A percentile compares a stretch with the other conserved stretches of the same genome.
Evolutionary conservation across 345 rosid species (phyloP).

Genomic region (Diplotaxis tenuifolia): DNA sequence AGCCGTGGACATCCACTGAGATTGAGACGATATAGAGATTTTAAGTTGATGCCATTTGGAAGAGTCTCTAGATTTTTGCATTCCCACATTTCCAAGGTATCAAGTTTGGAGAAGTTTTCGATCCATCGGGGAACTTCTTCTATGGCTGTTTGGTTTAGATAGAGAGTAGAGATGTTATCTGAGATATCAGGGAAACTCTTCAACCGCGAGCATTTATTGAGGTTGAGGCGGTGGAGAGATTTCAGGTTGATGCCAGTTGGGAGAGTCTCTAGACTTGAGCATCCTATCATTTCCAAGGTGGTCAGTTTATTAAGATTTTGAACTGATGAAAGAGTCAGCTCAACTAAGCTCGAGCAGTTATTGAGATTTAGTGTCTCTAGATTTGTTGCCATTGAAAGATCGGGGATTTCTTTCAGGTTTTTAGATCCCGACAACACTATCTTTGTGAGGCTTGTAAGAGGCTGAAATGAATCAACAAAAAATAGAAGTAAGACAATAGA

Average conservation of each 20-base stretch:
- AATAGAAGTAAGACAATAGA: background rate
- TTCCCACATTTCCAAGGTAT: slow-evolving; percentile 4
- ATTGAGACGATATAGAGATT: slow-evolving; percentile 16
- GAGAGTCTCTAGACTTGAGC: slow-evolving; percentile 18
- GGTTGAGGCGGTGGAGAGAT: slow-evolving; percentile 18
- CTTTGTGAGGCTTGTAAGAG: slow-evolving; percentile 3
- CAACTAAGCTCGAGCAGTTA: slow-evolving; percentile 17
- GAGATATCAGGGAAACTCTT: slow-evolving; percentile 27
- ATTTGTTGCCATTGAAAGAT: slow-evolving; percentile 19
- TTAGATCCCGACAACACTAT: background rate
- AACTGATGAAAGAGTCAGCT: slow-evolving; percentile 6
- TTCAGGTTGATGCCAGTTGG: slow-evolving; percentile 1
- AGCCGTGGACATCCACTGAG: slow-evolving; percentile 24
- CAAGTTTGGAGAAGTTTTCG: background rate
- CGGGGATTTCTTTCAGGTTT: slow-evolving; percentile 13
- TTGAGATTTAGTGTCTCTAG: slow-evolving; percentile 7
- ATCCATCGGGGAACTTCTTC: slow-evolving; percentile 23
- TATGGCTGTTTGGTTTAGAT: slow-evolving; percentile 10
- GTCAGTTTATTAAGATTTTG: slow-evolving; percentile 19
- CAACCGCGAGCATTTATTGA: slow-evolving; percentile 21
- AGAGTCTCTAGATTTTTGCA: slow-evolving; percentile 15
- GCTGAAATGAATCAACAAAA: background rate
- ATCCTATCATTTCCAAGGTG: background rate
- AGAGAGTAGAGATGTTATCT: background rate
- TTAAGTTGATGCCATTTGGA: background rate